Percentiles rank a stretch among this genome's conserved stretches.
Evolutionary conservation across 2,329 filamentous ascomycete genomes (phyloP).

Genomic region (Colletotrichum eremochloae): DNA sequence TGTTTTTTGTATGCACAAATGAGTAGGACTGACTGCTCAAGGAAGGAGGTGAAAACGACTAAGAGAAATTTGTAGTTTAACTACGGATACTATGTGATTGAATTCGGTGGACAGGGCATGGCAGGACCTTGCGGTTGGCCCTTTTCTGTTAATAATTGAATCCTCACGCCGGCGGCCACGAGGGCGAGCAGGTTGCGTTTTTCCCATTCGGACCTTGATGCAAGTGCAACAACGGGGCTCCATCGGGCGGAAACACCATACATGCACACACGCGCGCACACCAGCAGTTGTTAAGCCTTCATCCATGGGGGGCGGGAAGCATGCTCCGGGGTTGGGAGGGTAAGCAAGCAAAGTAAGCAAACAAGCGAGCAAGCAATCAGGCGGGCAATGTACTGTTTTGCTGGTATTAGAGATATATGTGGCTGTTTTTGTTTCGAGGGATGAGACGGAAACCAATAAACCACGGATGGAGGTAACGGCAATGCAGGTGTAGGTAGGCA

Average conservation of each 20-base stretch:
- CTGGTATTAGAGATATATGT: neutral
- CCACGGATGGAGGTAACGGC: neutral
- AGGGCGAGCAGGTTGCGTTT: constrained; percentile 37
- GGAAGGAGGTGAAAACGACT: constrained; percentile 7
- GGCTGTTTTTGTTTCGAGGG: neutral
- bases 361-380: neutral
- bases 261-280: neutral
- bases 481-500: too few relatives aligned
- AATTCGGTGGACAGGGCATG: constrained; percentile 33
- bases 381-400: neutral
- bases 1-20: neutral
- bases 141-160: constrained; percentile 42
- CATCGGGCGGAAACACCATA: constrained; percentile 38
- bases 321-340: constrained; percentile 6
- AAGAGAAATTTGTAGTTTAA: constrained; percentile 37
- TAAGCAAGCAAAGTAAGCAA: neutral
- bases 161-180: constrained; percentile 39
- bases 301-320: constrained; percentile 30
- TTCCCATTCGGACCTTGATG: constrained; percentile 32
- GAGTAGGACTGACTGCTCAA: constrained; percentile 6
- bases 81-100: neutral
- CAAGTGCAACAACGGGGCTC: constrained; percentile 34
- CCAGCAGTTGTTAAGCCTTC: constrained; percentile 16
- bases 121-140: constrained; percentile 16
- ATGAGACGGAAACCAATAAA: neutral